Conservation (phyloP, 306 rosid species). For the Hippophae rhamnoides region DNA sequence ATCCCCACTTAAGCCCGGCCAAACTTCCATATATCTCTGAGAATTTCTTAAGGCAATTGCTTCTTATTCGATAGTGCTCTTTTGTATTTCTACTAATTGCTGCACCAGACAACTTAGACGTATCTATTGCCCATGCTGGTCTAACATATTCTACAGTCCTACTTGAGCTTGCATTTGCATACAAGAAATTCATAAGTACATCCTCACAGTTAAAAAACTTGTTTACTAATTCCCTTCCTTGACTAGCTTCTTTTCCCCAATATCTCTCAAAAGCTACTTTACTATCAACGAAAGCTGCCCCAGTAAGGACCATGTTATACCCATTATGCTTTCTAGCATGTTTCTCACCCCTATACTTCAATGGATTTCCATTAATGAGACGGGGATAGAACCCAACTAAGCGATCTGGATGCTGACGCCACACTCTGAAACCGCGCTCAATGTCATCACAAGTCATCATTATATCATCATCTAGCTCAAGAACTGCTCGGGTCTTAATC, state of each 20-base stretch:
- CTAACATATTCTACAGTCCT: conserved; percentile 84
- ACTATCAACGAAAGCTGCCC: conserved; percentile 85
- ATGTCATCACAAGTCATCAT: conserved; percentile 96
- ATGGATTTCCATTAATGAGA: conserved; percentile 55
- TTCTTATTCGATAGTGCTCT: conserved; percentile 59
- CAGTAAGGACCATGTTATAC: conserved; percentile 94
- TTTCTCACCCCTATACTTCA: conserved; percentile 70
- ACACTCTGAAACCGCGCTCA: conserved; percentile 81
- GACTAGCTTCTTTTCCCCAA: conserved; percentile 62
- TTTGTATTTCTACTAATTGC: conserved; percentile 84
- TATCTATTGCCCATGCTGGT: conserved; percentile 97
- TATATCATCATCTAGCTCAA: conserved; percentile 97
- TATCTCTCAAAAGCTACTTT: conserved; percentile 69
- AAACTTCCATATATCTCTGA: conserved; percentile 66
- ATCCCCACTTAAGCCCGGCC: conserved; percentile 56
- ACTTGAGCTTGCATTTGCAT: conserved; percentile 72
- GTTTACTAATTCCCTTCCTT: conserved; percentile 72
- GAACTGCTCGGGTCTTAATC: conserved; percentile 87
- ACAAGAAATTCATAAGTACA: conserved; percentile 72
- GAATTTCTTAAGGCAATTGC: conserved; percentile 59
- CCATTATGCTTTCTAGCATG: conserved; percentile 66
- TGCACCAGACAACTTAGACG: conserved; percentile 81
- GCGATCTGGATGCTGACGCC: conserved; percentile 88
- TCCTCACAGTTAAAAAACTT: conserved; percentile 79
- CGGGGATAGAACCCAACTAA: conserved; percentile 96